phyloP scores from a whole-genome alignment of 768 basidiomycete genomes.

The Suillus discolor region DNA sequence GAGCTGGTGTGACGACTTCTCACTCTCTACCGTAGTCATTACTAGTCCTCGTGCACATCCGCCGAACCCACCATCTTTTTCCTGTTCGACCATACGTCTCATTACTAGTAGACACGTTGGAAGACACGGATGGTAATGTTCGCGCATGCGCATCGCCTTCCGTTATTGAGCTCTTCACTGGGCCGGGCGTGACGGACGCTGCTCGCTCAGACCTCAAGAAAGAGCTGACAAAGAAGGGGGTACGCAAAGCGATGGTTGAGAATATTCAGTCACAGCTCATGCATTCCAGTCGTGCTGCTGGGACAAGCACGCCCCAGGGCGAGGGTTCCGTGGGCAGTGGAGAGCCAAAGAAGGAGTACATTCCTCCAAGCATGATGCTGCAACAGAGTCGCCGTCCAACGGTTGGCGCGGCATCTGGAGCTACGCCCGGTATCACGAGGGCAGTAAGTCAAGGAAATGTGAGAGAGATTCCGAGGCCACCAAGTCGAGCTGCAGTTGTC shows the following conservation, averaged over 20 bases:
- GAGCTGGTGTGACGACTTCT: constrained; percentile 5
- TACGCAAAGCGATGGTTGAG: constrained; percentile 87
- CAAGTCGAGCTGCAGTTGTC: constrained; percentile 58
- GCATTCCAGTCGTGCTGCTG: constrained; percentile 38
- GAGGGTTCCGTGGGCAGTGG: constrained; percentile 66
- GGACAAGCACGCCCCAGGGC: constrained; percentile 48
- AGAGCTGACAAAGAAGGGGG: constrained; percentile 81
- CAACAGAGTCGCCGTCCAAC: constrained; percentile 53
- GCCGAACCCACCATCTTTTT: constrained; percentile 69
- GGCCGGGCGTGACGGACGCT: constrained; percentile 77
- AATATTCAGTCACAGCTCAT: constrained; percentile 72
- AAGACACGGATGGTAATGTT: constrained; percentile 90
- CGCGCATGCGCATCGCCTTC: constrained; percentile 83
- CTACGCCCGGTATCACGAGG: constrained; percentile 39
- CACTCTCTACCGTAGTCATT: constrained; percentile 46
- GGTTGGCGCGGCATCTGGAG: constrained; percentile 29
- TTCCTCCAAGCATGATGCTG: constrained; percentile 75
- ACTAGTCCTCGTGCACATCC: constrained; percentile 70
- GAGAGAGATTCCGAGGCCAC: constrained; percentile 55
- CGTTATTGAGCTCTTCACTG: constrained; percentile 84
- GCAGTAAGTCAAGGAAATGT: constrained; percentile 51
- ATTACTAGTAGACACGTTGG: constrained; percentile 78
- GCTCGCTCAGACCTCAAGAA: constrained; percentile 95
- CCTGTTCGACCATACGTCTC: constrained; percentile 83
- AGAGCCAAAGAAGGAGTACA: constrained; percentile 53